A percentile compares a stretch with the other conserved stretches of the same genome.
Conservation (phyloP, 1,284 basidiomycete species). For the Ustilago bromivora region DNA sequence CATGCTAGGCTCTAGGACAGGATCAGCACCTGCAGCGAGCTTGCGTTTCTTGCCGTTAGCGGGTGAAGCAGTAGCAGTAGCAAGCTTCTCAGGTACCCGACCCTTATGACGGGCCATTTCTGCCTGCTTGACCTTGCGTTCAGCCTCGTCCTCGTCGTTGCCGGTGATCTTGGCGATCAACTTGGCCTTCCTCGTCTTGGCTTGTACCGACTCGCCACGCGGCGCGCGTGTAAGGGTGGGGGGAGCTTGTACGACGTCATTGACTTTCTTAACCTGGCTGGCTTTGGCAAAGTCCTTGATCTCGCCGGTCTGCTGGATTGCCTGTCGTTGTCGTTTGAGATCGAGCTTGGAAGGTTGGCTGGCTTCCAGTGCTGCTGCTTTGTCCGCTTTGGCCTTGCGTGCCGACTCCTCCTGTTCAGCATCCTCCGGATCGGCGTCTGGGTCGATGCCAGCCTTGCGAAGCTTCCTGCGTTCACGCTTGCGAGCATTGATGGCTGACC, state of each 20-base stretch:
- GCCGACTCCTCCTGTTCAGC: constrained; percentile 30
- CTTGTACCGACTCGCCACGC: constrained; percentile 48
- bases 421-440: constrained; percentile 38
- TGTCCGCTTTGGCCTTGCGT: constrained; percentile 53
- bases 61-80: not conserved
- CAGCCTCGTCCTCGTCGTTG: constrained; percentile 50
- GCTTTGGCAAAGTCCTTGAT: constrained; percentile 58
- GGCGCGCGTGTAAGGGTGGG: constrained; percentile 60
- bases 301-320: constrained; percentile 47
- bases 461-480: constrained; percentile 55
- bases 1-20: constrained; percentile 47
- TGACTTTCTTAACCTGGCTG: constrained; percentile 53
- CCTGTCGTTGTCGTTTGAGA: constrained; percentile 49
- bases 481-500: constrained; percentile 53
- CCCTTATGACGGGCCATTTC: constrained; percentile 48
- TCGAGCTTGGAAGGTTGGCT: constrained; percentile 44
- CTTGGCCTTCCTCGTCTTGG: constrained; percentile 51
- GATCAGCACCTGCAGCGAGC: constrained; percentile 5
- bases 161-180: constrained; percentile 54
- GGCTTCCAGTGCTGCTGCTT: constrained; percentile 46
- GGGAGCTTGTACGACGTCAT: constrained; percentile 61
- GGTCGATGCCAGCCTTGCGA: constrained; percentile 41
- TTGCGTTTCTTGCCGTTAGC: constrained; percentile 32
- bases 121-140: constrained; percentile 41
- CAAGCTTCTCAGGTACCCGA: constrained; percentile 33